These are phyloP conservation scores for Gyrodon tennesseensis DNA, from an alignment of 1,284 basidiomycete species.

Conservation along the genomic window DNA sequence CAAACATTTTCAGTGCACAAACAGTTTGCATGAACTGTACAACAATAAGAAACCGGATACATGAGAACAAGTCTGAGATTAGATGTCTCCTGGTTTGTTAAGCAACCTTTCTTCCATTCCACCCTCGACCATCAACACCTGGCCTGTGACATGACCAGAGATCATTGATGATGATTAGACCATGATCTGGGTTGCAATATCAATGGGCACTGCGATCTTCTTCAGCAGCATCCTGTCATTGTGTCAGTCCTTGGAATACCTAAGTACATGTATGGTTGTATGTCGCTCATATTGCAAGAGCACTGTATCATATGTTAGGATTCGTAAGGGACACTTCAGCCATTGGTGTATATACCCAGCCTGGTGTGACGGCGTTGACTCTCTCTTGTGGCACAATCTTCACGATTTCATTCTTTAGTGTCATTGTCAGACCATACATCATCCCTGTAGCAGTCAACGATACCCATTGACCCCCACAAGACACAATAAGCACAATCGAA, in stretches of 20 bases:
- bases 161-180: constrained; percentile 60
- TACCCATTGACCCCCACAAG: neutral
- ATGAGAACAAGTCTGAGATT: neutral
- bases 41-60: neutral
- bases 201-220: constrained; percentile 63
- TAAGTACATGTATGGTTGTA: neutral
- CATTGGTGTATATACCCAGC: constrained; percentile 69
- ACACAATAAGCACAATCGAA: constrained; percentile 20
- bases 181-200: constrained; percentile 66
- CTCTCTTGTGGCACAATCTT: constrained; percentile 66
- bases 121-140: constrained; percentile 69
- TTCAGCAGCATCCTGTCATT: constrained; percentile 61
- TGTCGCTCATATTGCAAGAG: constrained; percentile 62
- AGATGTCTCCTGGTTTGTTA: constrained; percentile 47
- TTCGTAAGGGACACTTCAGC: constrained; percentile 52
- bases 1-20: neutral
- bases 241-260: constrained; percentile 1
- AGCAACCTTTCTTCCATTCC: constrained; percentile 70
- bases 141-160: constrained; percentile 71
- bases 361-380: constrained; percentile 69
- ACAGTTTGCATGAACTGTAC: neutral
- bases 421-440: constrained; percentile 69
- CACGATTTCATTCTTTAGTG: constrained; percentile 77
- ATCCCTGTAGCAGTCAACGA: constrained; percentile 48
- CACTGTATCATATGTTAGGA: constrained; percentile 51